phyloP scores from a whole-genome alignment of 2,329 filamentous ascomycete species.

The Pseudofabraea citricarpa region DNA sequence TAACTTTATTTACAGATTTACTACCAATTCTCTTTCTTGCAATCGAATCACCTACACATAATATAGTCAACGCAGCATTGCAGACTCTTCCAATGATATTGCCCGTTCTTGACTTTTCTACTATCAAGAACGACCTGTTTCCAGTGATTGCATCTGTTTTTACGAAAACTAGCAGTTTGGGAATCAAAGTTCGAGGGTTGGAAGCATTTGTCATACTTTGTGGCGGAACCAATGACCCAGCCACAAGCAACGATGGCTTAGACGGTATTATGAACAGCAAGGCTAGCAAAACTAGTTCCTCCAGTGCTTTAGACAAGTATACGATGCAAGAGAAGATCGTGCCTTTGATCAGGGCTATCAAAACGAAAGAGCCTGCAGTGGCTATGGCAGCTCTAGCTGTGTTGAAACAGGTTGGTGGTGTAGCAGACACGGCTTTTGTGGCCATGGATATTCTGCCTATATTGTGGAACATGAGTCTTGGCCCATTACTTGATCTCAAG shows the following conservation, averaged over 20 bases:
- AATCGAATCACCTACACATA: conserved; percentile 84
- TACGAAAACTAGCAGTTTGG: conserved; percentile 85
- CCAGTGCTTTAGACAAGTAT: conserved; percentile 88
- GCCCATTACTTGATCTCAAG: conserved; percentile 78
- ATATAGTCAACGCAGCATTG: conserved; percentile 80
- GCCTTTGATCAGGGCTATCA: conserved; percentile 85
- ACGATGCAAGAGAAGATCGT: conserved; percentile 98
- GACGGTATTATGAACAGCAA: conserved; percentile 60
- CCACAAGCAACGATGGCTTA: conserved; percentile 62
- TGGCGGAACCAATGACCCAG: conserved; percentile 60
- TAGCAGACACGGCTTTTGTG: conserved; percentile 84
- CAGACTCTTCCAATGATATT: conserved; percentile 75
- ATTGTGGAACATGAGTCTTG: conserved; percentile 87
- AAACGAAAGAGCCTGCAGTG: conserved; percentile 95
- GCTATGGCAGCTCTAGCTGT: conserved; percentile 92
- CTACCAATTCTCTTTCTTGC: conserved; percentile 80
- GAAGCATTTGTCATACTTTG: conserved; percentile 89
- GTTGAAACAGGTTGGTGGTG: conserved; percentile 73
- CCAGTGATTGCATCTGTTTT: conserved; percentile 88
- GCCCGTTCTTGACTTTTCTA: conserved; percentile 88
- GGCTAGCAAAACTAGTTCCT: conserved; percentile 51
- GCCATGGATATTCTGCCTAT: conserved; percentile 87
- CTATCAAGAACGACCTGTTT: conserved; percentile 95
- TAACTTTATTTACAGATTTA: conserved; percentile 69
- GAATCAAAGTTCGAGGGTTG: conserved; percentile 88